phyloP scores from a whole-genome alignment of 257 asterid species.

The Ligustrum vulgare region DNA sequence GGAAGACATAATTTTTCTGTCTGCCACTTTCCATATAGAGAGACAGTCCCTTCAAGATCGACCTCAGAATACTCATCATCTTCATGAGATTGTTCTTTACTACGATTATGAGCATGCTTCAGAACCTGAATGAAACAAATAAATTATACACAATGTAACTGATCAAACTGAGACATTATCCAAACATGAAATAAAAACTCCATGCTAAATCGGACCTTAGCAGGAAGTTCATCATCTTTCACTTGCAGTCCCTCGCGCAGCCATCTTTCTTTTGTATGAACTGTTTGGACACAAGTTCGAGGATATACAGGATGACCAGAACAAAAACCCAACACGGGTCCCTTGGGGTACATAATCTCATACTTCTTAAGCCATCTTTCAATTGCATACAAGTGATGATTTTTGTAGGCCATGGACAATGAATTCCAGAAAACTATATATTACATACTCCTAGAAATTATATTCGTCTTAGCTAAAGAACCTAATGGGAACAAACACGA shows the following conservation, averaged over 20 bases:
- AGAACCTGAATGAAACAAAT: constrained; percentile 46
- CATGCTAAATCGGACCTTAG: constrained; percentile 53
- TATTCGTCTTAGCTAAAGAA: constrained; percentile 13
- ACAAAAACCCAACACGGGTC: constrained; percentile 82
- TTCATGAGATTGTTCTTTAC: constrained; percentile 48
- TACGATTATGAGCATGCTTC: constrained; percentile 54
- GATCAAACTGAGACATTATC: constrained; percentile 20
- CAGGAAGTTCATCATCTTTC: constrained; percentile 78
- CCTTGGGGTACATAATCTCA: constrained; percentile 77
- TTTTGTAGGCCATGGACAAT: constrained; percentile 74
- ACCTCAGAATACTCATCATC: constrained; percentile 48
- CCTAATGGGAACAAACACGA: constrained; percentile 9
- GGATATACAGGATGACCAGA: constrained; percentile 92
- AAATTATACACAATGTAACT: not conserved
- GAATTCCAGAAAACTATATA: constrained; percentile 19
- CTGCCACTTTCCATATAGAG: constrained; percentile 94
- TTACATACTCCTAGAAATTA: not conserved
- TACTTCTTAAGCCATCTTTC: constrained; percentile 91
- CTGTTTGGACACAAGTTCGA: constrained; percentile 79
- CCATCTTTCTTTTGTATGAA: constrained; percentile 80
- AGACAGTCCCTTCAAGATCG: constrained; percentile 39
- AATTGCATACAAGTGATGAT: constrained; percentile 76
- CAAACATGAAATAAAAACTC: constrained; percentile 19
- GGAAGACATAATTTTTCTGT: constrained; percentile 82
- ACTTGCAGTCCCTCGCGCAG: constrained; percentile 85